These are phyloP conservation scores for Didymellaceae sp. DNA, from an alignment of 2,329 filamentous ascomycete species.

Conservation along the genomic window DNA sequence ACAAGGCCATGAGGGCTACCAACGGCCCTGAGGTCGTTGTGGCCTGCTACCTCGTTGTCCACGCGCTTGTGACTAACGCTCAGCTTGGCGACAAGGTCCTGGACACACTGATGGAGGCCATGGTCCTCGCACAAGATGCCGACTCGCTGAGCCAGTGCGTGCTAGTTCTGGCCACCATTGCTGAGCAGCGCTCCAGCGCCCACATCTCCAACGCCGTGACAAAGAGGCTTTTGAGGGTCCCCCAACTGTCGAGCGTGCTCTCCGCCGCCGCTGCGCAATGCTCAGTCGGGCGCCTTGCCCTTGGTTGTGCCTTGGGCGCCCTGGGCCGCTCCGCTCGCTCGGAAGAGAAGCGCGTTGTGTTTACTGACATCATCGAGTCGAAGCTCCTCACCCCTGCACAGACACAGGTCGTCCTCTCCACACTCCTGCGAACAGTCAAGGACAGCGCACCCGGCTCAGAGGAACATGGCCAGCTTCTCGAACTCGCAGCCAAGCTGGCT, in stretches of 20 bases:
- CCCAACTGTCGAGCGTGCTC: constrained; percentile 65
- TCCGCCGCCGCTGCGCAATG: constrained; percentile 68
- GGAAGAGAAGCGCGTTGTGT: constrained; percentile 47
- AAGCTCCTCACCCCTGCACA: constrained; percentile 69
- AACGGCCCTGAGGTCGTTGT: constrained; percentile 80
- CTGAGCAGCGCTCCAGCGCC: constrained; percentile 76
- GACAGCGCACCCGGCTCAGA: constrained; percentile 33
- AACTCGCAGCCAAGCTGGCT: constrained; percentile 40
- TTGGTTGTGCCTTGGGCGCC: constrained; percentile 68
- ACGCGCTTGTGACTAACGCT: constrained; percentile 84
- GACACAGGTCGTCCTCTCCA: constrained; percentile 69
- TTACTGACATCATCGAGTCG: constrained; percentile 67
- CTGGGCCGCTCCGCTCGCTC: constrained; percentile 27
- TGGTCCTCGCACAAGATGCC: constrained; percentile 76
- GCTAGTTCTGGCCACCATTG: constrained; percentile 79
- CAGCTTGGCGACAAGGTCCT: constrained; percentile 79
- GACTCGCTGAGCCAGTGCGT: constrained; percentile 77
- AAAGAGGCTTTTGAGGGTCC: constrained; percentile 70
- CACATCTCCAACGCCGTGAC: constrained; percentile 73
- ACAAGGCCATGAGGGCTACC: constrained; percentile 77
- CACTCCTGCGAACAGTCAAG: constrained; percentile 62
- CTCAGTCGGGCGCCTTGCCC: constrained; percentile 72
- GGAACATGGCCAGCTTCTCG: constrained; percentile 40
- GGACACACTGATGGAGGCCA: constrained; percentile 88
- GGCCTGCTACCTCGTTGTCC: constrained; percentile 88